phyloP scores from a whole-genome alignment of 345 rosid species.

The Populus simonii region DNA sequence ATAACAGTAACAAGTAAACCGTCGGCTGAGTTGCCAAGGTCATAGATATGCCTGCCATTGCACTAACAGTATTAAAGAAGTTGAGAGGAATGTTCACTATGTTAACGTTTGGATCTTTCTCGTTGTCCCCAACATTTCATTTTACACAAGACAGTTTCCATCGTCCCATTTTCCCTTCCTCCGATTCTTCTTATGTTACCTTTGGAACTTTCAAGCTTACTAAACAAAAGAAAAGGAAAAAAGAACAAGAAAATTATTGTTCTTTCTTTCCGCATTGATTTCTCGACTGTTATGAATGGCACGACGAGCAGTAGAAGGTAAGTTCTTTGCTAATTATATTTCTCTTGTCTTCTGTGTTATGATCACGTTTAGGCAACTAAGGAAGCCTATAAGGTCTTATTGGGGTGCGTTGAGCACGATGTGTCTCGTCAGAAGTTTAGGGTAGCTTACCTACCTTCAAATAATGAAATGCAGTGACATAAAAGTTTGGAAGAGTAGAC shows the following conservation, averaged over 20 bases:
- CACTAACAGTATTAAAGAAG: background rate
- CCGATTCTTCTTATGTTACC: background rate
- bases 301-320: constrained; percentile 8
- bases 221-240: background rate
- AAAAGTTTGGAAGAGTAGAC: background rate
- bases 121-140: background rate
- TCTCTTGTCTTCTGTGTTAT: background rate
- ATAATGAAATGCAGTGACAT: background rate
- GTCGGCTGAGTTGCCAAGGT: background rate
- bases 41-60: background rate
- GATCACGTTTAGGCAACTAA: background rate
- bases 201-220: background rate
- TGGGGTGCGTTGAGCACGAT: background rate
- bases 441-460: background rate
- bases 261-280: background rate
- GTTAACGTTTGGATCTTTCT: background rate
- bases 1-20: background rate
- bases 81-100: background rate
- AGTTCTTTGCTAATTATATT: background rate
- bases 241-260: background rate
- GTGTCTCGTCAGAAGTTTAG: background rate
- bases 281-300: background rate
- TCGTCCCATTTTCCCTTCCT: background rate
- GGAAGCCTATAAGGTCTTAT: background rate
- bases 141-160: background rate